Percentiles rank a stretch among this genome's conserved stretches.
phyloP scores from a whole-genome alignment of 2,329 filamentous ascomycete species.

The Pestalotiopsis sp. region DNA sequence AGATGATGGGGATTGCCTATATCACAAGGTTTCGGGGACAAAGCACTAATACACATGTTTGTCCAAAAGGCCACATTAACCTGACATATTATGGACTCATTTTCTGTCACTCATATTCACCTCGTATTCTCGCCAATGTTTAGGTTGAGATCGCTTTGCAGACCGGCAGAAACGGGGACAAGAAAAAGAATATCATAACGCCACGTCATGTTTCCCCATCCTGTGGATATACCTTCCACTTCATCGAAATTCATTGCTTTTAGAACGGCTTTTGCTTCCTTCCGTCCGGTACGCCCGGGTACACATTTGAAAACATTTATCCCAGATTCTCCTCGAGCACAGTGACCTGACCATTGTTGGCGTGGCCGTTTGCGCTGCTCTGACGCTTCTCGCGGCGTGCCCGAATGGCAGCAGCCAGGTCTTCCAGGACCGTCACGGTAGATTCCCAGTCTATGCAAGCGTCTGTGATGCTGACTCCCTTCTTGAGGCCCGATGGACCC shows the following conservation, averaged over 20 bases:
- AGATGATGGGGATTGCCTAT: neutral
- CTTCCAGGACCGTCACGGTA: slow-evolving; percentile 79
- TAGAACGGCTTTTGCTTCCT: neutral
- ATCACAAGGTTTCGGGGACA: neutral
- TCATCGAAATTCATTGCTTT: slow-evolving; percentile 5
- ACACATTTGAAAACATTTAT: neutral
- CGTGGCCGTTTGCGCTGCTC: slow-evolving; percentile 29
- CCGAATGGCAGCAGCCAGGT: slow-evolving; percentile 82
- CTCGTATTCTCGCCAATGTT: too few species aligned
- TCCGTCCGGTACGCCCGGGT: neutral
- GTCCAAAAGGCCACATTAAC: too few species aligned
- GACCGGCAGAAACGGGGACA: too few species aligned
- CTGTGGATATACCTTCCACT: neutral
- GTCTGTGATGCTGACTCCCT: slow-evolving; percentile 93
- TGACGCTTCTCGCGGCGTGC: slow-evolving; percentile 62
- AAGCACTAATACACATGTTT: neutral
- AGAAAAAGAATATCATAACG: neutral
- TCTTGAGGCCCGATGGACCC: slow-evolving; percentile 77
- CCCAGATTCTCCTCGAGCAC: slow-evolving; percentile 49
- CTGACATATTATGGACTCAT: too few species aligned
- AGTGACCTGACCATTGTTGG: slow-evolving; percentile 42
- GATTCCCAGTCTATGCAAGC: slow-evolving; percentile 94
- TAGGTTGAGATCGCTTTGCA: too few species aligned
- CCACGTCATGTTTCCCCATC: neutral
- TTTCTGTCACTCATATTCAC: too few species aligned